A percentile compares a stretch with the other conserved stretches of the same genome.
Conservation (phyloP, 2,329 filamentous ascomycete genomes). For the Fusarium proliferatum region DNA sequence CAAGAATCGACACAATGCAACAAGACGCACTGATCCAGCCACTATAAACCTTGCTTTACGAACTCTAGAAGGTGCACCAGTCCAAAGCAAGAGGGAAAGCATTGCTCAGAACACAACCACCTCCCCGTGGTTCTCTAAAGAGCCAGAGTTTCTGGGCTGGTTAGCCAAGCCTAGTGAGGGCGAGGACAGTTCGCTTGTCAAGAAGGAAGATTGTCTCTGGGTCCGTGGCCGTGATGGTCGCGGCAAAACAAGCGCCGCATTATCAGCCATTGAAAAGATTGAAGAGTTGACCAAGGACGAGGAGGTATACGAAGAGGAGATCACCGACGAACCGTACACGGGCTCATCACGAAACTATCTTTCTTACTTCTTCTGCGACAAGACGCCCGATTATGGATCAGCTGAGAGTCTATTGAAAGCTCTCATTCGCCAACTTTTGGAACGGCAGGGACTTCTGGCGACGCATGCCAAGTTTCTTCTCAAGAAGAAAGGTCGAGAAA, state of each 20-base stretch:
- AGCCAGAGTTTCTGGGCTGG: slow-evolving; percentile 52
- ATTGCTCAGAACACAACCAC: slow-evolving; percentile 47
- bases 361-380: slow-evolving; percentile 57
- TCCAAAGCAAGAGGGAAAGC: slow-evolving; percentile 49
- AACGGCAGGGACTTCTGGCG: slow-evolving; percentile 48
- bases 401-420: slow-evolving; percentile 57
- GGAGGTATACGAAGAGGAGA: slow-evolving; percentile 47
- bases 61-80: slow-evolving; percentile 48
- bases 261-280: slow-evolving; percentile 53
- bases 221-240: slow-evolving; percentile 55
- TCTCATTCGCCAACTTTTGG: slow-evolving; percentile 53
- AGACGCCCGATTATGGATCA: slow-evolving; percentile 50
- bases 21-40: slow-evolving; percentile 50
- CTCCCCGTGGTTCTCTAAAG: slow-evolving; percentile 54
- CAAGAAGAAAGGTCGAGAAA: slow-evolving; percentile 40
- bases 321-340: slow-evolving; percentile 1
- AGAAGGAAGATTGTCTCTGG: slow-evolving; percentile 51
- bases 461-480: slow-evolving; percentile 50
- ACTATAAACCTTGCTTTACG: slow-evolving; percentile 49
- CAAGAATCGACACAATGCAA: slow-evolving; percentile 52
- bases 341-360: slow-evolving; percentile 43
- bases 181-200: not conserved
- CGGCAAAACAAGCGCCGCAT: slow-evolving; percentile 55
- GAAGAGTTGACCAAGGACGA: slow-evolving; percentile 43
- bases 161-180: slow-evolving; percentile 36